A percentile compares a stretch with the other conserved stretches of the same genome.
Evolutionary conservation across 208 protist species (phyloP).

Genomic region (Wallacemonas sp.): DNA sequence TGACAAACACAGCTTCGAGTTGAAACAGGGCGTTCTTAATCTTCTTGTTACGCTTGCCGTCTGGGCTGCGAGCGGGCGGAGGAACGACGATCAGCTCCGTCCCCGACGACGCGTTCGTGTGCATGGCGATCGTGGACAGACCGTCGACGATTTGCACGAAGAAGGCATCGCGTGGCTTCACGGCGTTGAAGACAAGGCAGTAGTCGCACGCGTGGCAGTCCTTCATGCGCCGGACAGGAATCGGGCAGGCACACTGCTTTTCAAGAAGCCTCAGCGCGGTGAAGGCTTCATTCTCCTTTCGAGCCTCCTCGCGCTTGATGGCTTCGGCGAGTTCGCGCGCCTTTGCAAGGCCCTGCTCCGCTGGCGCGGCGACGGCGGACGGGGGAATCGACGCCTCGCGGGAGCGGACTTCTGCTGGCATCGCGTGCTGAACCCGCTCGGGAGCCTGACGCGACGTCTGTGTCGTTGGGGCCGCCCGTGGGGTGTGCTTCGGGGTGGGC

Average conservation of each 20-base stretch:
- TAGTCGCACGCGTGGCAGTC: constrained; percentile 30
- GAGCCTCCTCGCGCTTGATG: background rate
- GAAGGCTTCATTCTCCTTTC: constrained; percentile 6
- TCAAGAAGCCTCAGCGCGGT: background rate
- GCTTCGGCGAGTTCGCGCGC: constrained; percentile 1
- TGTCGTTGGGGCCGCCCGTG: background rate
- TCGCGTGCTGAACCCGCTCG: background rate
- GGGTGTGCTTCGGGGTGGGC: background rate
- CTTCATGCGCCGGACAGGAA: constrained; percentile 5
- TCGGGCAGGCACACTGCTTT: constrained; percentile 8
- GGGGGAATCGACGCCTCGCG: background rate
- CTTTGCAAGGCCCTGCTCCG: background rate
- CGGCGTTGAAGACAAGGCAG: constrained; percentile 27
- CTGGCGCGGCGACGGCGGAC: background rate
- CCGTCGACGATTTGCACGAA: constrained; percentile 15
- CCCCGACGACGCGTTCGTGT: constrained; percentile 7
- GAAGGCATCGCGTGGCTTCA: constrained; percentile 12
- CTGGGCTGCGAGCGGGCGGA: background rate
- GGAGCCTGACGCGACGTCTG: background rate
- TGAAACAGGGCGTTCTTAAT: constrained; percentile 23
- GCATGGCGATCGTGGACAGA: constrained; percentile 2
- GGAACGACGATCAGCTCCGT: constrained; percentile 20
- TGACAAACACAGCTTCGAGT: constrained; percentile 16
- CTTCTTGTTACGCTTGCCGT: constrained; percentile 6
- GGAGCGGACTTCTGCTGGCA: background rate